Evolutionary conservation across 441 rosid genomes (phyloP).

Genomic region (Rhodomyrtus psidioides): DNA sequence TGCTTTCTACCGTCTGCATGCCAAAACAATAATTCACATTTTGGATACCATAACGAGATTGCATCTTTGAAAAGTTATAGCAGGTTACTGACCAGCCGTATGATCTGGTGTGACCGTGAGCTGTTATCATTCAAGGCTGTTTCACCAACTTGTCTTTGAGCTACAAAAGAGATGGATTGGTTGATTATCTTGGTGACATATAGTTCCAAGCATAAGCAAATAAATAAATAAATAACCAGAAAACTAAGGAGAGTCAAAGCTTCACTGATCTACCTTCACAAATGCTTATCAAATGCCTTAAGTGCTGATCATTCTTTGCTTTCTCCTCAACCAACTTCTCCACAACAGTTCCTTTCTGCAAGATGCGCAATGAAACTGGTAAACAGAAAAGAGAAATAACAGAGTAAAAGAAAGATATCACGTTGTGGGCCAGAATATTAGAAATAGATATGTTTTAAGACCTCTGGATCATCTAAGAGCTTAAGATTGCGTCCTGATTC

Average conservation of each 20-base stretch:
- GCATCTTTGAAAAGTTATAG: not conserved
- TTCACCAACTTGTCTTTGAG: constrained; percentile 99
- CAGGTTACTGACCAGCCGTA: constrained; percentile 64
- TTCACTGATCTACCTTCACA: constrained; percentile 72
- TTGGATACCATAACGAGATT: constrained; percentile 1
- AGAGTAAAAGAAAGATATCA: not conserved
- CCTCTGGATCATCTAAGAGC: constrained; percentile 99
- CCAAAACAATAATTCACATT: constrained; percentile 9
- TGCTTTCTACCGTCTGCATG: constrained; percentile 78
- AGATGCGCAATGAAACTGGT: not conserved
- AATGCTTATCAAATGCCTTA: constrained; percentile 69
- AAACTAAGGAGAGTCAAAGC: not conserved
- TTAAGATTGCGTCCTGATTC: constrained; percentile 89
- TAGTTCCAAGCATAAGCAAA: not conserved
- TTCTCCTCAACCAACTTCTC: constrained; percentile 93
- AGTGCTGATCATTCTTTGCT: constrained; percentile 68
- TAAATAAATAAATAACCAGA: not conserved
- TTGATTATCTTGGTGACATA: not conserved
- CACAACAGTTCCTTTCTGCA: constrained; percentile 93
- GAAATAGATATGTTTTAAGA: constrained; percentile 9
- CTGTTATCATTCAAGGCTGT: constrained; percentile 95
- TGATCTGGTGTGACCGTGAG: constrained; percentile 94
- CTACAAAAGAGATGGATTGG: constrained; percentile 29
- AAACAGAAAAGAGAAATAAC: not conserved
- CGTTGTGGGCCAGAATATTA: not conserved